Evolutionary conservation across 1,139 yeast species (phyloP), one percentile per base, ranked within the genome.

Genomic region (Geotrichum siamense): DNA sequence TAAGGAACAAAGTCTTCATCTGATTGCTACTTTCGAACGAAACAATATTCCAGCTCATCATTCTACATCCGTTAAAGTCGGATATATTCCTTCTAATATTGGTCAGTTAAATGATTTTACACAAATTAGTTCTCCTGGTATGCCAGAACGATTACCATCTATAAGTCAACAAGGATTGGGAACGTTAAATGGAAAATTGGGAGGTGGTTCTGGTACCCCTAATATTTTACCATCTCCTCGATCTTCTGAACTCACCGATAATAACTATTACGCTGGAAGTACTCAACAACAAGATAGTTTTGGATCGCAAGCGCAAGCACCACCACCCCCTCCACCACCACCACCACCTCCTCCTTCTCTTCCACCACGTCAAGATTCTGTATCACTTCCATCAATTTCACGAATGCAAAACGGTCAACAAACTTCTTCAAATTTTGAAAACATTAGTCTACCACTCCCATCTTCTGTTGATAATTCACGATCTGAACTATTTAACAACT

Each of bases 21-120:
- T 51, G 16, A 52, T 52, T 13, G 38, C 45, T 3, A 46, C 54
- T 8, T 51, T 52, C 41, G 54, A 45, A 37, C 26, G 36, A 31
- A 28, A 39, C 27, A 44, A 44, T 4, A 33, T 44, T 13, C 44
- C 34, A 15, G 27, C 39, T 6, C 44, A 41, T 28, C 35, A 35
- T 19, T 35, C 28, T 28, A 33, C 34, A 5, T 20, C 39, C 13
- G 17, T 15, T 16, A 17, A 27, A n/a, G 16, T 16, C 10, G 13
- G 27, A 8, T 12, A 17, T 26, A 8, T 21, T 4, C 13, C 30
- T 12, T 3, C 28, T n/a, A 23, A 23, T 5, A 16, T 25, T 3
- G 20, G 22, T 5, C 34, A 29, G 23, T 21, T 28, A 20, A 21
- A 22, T 21, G 17, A 29, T 3, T 30, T 38, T 17, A 3, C 12